These are phyloP conservation scores for Salix udensis DNA, from an alignment of 345 rosid species.

Conservation along the genomic window DNA sequence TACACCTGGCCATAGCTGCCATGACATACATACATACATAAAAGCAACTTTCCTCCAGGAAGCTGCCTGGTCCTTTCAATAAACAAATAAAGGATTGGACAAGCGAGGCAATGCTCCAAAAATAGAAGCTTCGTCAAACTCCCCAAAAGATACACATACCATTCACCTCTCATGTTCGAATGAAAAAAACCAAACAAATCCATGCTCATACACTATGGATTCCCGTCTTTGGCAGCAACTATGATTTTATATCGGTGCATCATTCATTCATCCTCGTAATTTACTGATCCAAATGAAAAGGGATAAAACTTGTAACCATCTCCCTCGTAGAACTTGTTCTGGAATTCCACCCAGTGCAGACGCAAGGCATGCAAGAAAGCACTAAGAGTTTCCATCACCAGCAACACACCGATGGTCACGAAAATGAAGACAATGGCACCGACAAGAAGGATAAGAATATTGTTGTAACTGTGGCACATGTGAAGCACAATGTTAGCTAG, in stretches of 20 bases:
- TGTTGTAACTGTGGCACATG: slow-evolving; percentile 60
- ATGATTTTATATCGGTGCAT: slow-evolving; percentile 8
- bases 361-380: slow-evolving; percentile 94
- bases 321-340: slow-evolving; percentile 95
- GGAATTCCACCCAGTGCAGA: slow-evolving; percentile 98
- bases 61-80: slow-evolving; percentile 30
- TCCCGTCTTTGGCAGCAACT: not conserved
- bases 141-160: not conserved
- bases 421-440: slow-evolving; percentile 69
- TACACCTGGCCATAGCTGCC: slow-evolving; percentile 14
- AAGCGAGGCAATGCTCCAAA: slow-evolving; percentile 18
- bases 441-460: slow-evolving; percentile 52
- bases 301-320: slow-evolving; percentile 90
- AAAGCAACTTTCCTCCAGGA: slow-evolving; percentile 14
- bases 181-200: slow-evolving; percentile 31
- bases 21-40: not conserved
- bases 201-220: slow-evolving; percentile 21
- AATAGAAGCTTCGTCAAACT: slow-evolving; percentile 5
- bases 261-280: slow-evolving; percentile 55
- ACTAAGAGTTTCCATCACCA: slow-evolving; percentile 96
- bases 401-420: slow-evolving; percentile 87
- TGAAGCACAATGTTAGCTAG: slow-evolving; percentile 2
- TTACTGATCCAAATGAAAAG: slow-evolving; percentile 50
- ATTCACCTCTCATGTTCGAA: slow-evolving; percentile 17
- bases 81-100: slow-evolving; percentile 22